phyloP scores from a whole-genome alignment of 768 basidiomycete genomes.

The Suillus weaverae region DNA sequence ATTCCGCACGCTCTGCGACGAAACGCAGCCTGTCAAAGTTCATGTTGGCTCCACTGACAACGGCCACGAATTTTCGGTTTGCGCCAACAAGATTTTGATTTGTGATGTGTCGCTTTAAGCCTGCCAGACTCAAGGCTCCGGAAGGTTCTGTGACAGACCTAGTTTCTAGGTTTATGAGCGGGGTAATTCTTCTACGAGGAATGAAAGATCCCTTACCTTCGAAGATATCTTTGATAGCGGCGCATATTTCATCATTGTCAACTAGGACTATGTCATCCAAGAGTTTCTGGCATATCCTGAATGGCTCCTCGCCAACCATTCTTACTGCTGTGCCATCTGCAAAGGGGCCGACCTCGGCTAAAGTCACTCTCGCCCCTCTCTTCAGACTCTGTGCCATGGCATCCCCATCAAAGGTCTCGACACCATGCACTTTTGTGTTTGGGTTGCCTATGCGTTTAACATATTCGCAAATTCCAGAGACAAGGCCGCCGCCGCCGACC shows the following conservation, averaged over 20 bases:
- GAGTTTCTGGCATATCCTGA: constrained; percentile 84
- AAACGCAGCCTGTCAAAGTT: constrained; percentile 96
- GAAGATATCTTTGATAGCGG: constrained; percentile 98
- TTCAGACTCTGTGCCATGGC: constrained; percentile 86
- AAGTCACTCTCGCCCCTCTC: constrained; percentile 77
- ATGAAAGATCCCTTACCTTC: constrained; percentile 60
- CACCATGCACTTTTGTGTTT: constrained; percentile 77
- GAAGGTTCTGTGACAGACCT: constrained; percentile 96
- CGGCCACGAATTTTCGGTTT: constrained; percentile 85
- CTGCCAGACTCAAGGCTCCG: constrained; percentile 90
- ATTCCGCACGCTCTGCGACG: constrained; percentile 97
- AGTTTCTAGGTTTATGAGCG: constrained; percentile 59
- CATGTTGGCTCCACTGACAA: constrained; percentile 98
- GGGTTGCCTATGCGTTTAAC: constrained; percentile 91
- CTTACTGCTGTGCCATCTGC: constrained; percentile 97
- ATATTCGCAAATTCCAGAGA: constrained; percentile 89
- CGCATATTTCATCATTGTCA: constrained; percentile 96
- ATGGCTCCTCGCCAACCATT: constrained; percentile 92
- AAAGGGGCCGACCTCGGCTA: constrained; percentile 93
- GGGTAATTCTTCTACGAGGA: neutral
- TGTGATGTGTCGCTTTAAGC: constrained; percentile 84
- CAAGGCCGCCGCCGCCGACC: constrained; percentile 93
- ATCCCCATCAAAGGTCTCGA: constrained; percentile 94
- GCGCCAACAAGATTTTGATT: constrained; percentile 80
- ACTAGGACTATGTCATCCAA: constrained; percentile 83